These are phyloP conservation scores for Claviceps pazoutovae DNA, from an alignment of 2,329 filamentous ascomycete genomes.

Conservation along the genomic window DNA sequence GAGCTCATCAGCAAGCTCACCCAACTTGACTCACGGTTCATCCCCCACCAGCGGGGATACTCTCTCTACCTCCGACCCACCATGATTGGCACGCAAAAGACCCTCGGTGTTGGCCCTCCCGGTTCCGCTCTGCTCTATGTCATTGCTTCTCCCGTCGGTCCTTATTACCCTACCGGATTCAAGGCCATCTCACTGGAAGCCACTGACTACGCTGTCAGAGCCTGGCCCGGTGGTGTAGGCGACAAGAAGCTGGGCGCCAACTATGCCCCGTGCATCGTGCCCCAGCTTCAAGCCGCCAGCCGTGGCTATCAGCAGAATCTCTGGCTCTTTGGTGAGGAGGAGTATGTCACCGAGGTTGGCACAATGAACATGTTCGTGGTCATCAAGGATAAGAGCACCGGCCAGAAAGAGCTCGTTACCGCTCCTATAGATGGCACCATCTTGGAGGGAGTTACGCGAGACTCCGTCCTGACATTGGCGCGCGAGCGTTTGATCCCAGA, in stretches of 20 bases:
- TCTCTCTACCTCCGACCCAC: conserved; percentile 91
- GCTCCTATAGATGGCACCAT: conserved; percentile 94
- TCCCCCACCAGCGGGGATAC: conserved; percentile 76
- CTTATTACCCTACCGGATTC: conserved; percentile 97
- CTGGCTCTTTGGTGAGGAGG: conserved; percentile 92
- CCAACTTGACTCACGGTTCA: conserved; percentile 75
- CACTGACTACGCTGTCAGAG: conserved; percentile 89
- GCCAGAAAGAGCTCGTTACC: conserved; percentile 85
- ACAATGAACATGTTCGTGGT: conserved; percentile 98
- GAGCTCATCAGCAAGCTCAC: conserved; percentile 71
- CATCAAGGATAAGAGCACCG: conserved; percentile 71
- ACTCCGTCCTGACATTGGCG: conserved; percentile 78
- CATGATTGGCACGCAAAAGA: conserved; percentile 93
- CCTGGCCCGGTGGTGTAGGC: conserved; percentile 94
- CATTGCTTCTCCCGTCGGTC: conserved; percentile 90
- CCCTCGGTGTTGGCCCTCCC: conserved; percentile 83
- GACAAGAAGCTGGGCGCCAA: conserved; percentile 98
- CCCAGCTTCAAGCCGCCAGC: conserved; percentile 80
- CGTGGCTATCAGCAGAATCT: conserved; percentile 96
- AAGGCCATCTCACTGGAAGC: conserved; percentile 93
- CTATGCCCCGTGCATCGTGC: conserved; percentile 98
- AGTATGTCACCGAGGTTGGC: conserved; percentile 92
- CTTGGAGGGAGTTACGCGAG: conserved; percentile 83
- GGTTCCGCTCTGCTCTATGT: conserved; percentile 85
- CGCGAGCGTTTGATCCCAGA: conserved; percentile 68